phyloP scores from a whole-genome alignment of 1,139 yeast species.

The Kluyveromyces sp. region DNA sequence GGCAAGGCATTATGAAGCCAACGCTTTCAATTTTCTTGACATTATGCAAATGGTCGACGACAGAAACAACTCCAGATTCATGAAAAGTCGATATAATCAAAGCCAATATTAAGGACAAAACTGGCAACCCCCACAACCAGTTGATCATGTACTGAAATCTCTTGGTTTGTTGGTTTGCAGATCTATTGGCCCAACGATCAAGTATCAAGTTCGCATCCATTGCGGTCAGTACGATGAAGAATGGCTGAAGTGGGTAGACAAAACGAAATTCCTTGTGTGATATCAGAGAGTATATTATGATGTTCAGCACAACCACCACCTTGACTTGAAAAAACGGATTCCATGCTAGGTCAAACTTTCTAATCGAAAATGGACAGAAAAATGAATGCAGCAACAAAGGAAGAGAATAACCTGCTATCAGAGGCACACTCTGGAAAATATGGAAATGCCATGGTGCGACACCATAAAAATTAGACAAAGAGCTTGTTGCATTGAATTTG shows the following conservation, averaged over 20 bases:
- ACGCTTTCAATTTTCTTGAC: conserved; percentile 42
- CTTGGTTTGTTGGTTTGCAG: neutral
- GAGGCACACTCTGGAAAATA: conserved; percentile 71
- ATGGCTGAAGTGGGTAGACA: conserved; percentile 78
- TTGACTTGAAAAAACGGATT: conserved; percentile 21
- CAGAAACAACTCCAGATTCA: conserved; percentile 78
- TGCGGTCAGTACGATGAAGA: conserved; percentile 44
- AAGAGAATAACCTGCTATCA: conserved; percentile 56
- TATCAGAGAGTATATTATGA: conserved; percentile 53
- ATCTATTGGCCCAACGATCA: neutral
- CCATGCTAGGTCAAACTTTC: neutral
- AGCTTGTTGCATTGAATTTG: conserved; percentile 66
- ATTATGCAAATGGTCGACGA: conserved; percentile 47
- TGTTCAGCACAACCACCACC: conserved; percentile 36
- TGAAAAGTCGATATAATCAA: conserved; percentile 38
- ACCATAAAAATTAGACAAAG: conserved; percentile 81
- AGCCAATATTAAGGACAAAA: conserved; percentile 38
- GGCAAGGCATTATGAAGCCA: conserved; percentile 90
- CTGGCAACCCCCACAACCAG: conserved; percentile 13
- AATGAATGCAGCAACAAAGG: conserved; percentile 51
- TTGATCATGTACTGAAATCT: neutral
- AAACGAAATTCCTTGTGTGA: conserved; percentile 89
- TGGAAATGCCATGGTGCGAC: conserved; percentile 82
- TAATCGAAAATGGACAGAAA: neutral
- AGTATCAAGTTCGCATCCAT: conserved; percentile 26